A percentile compares a stretch with the other conserved stretches of the same genome.
These are phyloP conservation scores for Herpetomonas samuelpessoai DNA, from an alignment of 208 protist genomes.

Conservation along the genomic window DNA sequence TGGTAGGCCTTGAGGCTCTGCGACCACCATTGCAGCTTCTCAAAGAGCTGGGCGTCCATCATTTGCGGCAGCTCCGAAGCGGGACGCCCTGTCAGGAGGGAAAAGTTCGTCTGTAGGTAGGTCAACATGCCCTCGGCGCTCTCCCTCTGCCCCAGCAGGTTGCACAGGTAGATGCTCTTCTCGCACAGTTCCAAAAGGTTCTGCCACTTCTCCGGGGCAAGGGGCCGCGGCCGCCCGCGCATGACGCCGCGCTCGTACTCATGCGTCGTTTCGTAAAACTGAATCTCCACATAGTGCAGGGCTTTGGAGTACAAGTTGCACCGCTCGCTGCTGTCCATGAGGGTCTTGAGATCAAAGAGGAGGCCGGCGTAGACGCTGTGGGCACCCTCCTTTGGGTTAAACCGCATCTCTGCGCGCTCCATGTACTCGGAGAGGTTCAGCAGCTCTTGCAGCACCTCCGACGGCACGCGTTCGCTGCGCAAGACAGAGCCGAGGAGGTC, in stretches of 20 bases:
- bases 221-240: conserved; percentile 48
- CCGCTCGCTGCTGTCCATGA: conserved; percentile 92
- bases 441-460: conserved; percentile 93
- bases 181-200: conserved; percentile 77
- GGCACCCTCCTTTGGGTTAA: conserved; percentile 37
- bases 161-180: conserved; percentile 97
- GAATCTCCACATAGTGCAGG: conserved; percentile 95
- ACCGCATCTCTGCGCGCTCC: conserved; percentile 92
- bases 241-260: conserved; percentile 72
- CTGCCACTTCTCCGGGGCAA: conserved; percentile 61
- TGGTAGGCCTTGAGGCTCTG: conserved; percentile 93
- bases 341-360: conserved; percentile 79
- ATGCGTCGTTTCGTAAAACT: conserved; percentile 80
- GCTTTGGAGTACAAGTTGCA: conserved; percentile 95
- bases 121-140: conserved; percentile 96
- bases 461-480: conserved; percentile 62
- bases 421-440: conserved; percentile 98
- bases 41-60: conserved; percentile 90
- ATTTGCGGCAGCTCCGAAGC: conserved; percentile 68
- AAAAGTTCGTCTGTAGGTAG: conserved; percentile 93
- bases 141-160: conserved; percentile 97
- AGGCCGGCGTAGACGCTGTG: conserved; percentile 42
- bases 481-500: conserved; percentile 68
- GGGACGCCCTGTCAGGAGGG: conserved; percentile 66
- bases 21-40: conserved; percentile 99